Evolutionary conservation across 148 eudicot species (phyloP), one percentile per base, ranked within the genome.

Genomic region (Chenopodium formosanum): DNA sequence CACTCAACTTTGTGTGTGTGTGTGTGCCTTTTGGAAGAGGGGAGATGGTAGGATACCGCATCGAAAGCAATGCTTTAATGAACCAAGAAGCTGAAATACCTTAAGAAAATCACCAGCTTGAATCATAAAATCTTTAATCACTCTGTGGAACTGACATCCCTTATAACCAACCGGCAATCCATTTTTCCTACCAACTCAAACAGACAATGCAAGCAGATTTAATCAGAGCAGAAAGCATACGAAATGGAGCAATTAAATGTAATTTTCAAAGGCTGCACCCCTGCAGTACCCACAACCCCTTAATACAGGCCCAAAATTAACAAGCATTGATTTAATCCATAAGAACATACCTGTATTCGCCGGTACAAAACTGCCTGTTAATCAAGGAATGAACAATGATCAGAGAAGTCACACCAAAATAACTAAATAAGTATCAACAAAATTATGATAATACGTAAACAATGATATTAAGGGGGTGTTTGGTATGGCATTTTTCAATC

Each of bases 101-200:
- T 95, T 95, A 60, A 92, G 58, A 86, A 95, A 95, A 80, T 93
- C 98, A 82, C 97, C 98, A 84, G 92, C 86, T 89, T 95, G 98
- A 80, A 95, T 92, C 98, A 93, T 95, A 79, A 95, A 95, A 83
- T 95, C 98, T 86, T 93, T 95, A 70, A 95, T 95, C 77, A 95
- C 95, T 84, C 98, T 88, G 81, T 95, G 99, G 83, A 95, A 95
- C 83, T 93, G 97, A 81, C 97, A 93, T 67, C 94, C 94, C 86
- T 95, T 95, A 91, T 91, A 95, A 71, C 99, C 99, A 87, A 93
- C 92, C 72, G 99, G 99, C 78, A 93, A 78, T 78, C 99, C 99
- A 79, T 89, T 93, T 88, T 93, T 95, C 90, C 99, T 95, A 88
- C 53, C 25, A 86, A 80, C 60, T 64, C 81, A 80, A 80, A 50